Evolutionary conservation across 495 filamentous ascomycete species (phyloP).

Genomic region (Hypoxylon subgilvum): DNA sequence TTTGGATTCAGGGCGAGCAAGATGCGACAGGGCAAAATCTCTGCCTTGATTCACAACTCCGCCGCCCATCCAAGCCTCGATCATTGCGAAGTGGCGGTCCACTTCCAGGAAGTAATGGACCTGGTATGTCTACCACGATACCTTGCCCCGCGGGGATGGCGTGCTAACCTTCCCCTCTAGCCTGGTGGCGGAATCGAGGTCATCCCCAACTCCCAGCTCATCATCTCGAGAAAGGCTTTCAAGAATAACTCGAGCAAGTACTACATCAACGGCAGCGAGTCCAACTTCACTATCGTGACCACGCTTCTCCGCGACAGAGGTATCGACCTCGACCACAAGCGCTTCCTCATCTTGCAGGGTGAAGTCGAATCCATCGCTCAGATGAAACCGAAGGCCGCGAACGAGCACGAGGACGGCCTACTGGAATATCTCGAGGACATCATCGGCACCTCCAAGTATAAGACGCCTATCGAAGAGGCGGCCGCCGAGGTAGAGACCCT

Average conservation of each 20-base stretch:
- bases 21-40: conserved; percentile 99
- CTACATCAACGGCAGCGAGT: conserved; percentile 87
- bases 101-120: conserved; percentile 94
- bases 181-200: conserved; percentile 74
- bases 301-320: conserved; percentile 85
- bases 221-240: conserved; percentile 91
- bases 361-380: conserved; percentile 98
- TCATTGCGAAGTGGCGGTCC: conserved; percentile 91
- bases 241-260: conserved; percentile 98
- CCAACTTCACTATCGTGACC: conserved; percentile 89
- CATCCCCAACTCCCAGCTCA: conserved; percentile 79
- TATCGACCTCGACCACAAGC: conserved; percentile 96
- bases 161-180: conserved; percentile 39
- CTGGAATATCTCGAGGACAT: conserved; percentile 98
- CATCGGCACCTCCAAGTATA: conserved; percentile 97
- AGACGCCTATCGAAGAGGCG: conserved; percentile 92
- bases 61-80: conserved; percentile 82
- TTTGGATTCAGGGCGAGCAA: conserved; percentile 99
- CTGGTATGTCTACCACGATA: conserved; percentile 47
- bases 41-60: conserved; percentile 95
- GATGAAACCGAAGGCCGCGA: conserved; percentile 96
- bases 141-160: background rate
- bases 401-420: conserved; percentile 94
- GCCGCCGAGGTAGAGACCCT: conserved; percentile 86
- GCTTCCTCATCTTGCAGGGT: conserved; percentile 94